Percentiles rank a stretch among this genome's conserved stretches.
Evolutionary conservation across 2,329 filamentous ascomycete genomes (phyloP).

Genomic region (Microascus cirrosus): DNA sequence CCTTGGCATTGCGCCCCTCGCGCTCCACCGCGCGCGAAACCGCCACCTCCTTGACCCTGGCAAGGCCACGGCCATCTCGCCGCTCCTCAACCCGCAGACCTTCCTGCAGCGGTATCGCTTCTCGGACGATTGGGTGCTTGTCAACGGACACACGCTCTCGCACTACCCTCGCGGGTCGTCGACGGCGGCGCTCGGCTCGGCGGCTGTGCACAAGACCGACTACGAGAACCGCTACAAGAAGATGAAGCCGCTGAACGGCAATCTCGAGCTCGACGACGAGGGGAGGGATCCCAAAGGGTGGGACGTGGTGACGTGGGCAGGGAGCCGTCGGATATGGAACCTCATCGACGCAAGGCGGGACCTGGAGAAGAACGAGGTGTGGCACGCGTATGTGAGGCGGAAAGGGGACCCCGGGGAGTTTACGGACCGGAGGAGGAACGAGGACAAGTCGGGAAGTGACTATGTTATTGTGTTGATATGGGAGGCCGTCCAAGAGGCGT

Average conservation of each 20-base stretch:
- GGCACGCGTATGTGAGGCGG: conserved; percentile 20
- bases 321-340: conserved; percentile 15
- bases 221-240: not conserved
- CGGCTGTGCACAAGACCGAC: not conserved
- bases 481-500: conserved; percentile 9
- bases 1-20: conserved; percentile 25
- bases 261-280: conserved; percentile 2
- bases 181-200: not conserved
- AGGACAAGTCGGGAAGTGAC: conserved; percentile 15
- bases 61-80: conserved; percentile 27
- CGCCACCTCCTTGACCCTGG: conserved; percentile 26
- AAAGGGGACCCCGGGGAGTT: conserved; percentile 9
- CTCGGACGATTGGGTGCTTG: conserved; percentile 32
- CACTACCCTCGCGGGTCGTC: conserved; percentile 24
- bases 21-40: conserved; percentile 25
- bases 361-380: conserved; percentile 12
- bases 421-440: conserved; percentile 7
- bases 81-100: conserved; percentile 31
- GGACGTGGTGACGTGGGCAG: conserved; percentile 13
- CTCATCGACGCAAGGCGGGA: conserved; percentile 14
- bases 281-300: conserved; percentile 2
- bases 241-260: not conserved
- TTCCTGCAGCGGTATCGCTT: conserved; percentile 36
- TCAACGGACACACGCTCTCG: conserved; percentile 33
- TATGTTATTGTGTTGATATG: conserved; percentile 20